Percentiles rank a stretch among this genome's conserved stretches.
phyloP scores from a whole-genome alignment of 176 grass and related monocot species.

The Oryza meridionalis region DNA sequence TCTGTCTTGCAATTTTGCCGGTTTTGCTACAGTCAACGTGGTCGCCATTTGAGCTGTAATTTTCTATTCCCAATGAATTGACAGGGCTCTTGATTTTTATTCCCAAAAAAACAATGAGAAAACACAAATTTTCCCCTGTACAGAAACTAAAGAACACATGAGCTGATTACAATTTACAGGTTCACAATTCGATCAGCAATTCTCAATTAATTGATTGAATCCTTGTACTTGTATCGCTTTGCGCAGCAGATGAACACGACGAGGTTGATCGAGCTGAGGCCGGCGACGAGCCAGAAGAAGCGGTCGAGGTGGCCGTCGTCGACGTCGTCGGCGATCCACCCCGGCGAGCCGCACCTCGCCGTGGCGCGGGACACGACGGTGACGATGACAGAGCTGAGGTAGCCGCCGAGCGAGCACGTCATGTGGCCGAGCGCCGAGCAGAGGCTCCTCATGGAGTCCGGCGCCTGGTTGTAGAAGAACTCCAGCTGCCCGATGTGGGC shows the following conservation, averaged over 20 bases:
- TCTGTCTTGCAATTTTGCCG: too few species aligned
- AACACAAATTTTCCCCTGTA: too few species aligned
- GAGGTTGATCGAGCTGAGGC: constrained; percentile 36
- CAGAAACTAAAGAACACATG: too few species aligned
- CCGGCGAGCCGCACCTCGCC: background rate
- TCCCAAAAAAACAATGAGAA: too few species aligned
- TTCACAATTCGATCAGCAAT: too few species aligned
- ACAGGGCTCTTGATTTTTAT: too few species aligned
- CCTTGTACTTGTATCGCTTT: too few species aligned
- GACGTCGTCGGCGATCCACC: constrained; percentile 74
- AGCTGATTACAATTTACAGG: too few species aligned
- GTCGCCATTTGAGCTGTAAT: too few species aligned
- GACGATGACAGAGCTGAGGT: constrained; percentile 61
- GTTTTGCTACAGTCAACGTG: too few species aligned
- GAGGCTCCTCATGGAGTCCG: constrained; percentile 32
- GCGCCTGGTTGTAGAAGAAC: constrained; percentile 32
- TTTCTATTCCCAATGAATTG: too few species aligned
- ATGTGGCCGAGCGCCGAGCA: constrained; percentile 38
- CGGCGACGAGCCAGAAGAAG: constrained; percentile 60
- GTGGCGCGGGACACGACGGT: constrained; percentile 35
- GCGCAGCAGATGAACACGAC: background rate
- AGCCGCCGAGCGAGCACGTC: constrained; percentile 53
- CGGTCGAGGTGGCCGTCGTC: constrained; percentile 64
- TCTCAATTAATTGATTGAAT: too few species aligned
- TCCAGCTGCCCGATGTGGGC: background rate